A percentile compares a stretch with the other conserved stretches of the same genome.
Conservation (phyloP, 2,329 filamentous ascomycete genomes). For the Monilinia aucupariae region DNA sequence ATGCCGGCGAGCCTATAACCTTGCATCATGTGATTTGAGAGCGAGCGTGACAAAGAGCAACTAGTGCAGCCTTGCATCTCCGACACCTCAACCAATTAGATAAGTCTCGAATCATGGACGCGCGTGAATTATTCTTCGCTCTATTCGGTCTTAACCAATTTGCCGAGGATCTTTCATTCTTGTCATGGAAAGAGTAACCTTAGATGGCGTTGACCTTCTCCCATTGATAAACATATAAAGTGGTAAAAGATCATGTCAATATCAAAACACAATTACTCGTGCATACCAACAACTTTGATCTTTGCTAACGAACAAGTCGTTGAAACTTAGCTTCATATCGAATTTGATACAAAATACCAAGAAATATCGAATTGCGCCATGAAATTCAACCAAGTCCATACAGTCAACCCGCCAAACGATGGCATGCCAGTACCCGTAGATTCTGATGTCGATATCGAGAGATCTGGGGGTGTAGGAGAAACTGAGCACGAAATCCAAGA, state of each 20-base stretch:
- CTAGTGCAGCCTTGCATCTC: too few species aligned
- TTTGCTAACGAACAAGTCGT: neutral
- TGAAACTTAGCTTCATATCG: neutral
- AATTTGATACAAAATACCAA: too few species aligned
- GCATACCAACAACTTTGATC: neutral
- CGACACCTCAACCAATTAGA: too few species aligned
- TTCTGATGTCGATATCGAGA: neutral
- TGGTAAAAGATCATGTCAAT: too few species aligned
- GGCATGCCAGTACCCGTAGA: neutral
- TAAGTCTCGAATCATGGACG: too few species aligned
- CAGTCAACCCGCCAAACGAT: neutral
- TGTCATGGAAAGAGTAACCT: neutral
- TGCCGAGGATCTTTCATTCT: neutral
- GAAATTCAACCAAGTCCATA: neutral
- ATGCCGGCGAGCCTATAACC: too few species aligned
- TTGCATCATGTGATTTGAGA: too few species aligned
- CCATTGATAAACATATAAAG: too few species aligned
- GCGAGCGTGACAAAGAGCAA: too few species aligned
- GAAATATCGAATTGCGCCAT: neutral
- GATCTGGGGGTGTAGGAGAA: neutral
- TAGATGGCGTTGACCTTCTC: too few species aligned
- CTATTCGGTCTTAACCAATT: neutral
- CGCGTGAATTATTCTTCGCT: too few species aligned
- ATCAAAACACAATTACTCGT: neutral
- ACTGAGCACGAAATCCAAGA: neutral